Base-by-base conservation (phyloP, 129 eudicot genomes). In the Helichrysum umbraculigerum region DNA sequence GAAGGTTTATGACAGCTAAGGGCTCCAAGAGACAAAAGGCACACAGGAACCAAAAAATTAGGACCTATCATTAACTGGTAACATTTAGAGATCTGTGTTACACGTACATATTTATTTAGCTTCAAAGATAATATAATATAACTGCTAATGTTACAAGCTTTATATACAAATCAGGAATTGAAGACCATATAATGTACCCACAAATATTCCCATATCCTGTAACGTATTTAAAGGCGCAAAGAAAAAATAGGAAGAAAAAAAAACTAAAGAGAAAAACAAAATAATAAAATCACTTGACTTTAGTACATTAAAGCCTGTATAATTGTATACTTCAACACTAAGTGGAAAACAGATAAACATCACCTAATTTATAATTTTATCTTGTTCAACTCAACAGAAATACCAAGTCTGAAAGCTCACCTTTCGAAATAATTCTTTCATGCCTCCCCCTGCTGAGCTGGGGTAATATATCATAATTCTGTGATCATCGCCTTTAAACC, bases 401-500 rank as follows among this genome's bases (percentile, higher is more conserved):
- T 62, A 29, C 54, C 73, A 41, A 62, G 35, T 57, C 32, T 42
- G 69, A 75, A 50, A 5, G 70, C 87, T 78, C 79, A 95, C 99
- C 99, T 95, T 95, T 25, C 97, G 88, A 59, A 95, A 95, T 80
- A 95, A 76, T 80, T 89, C 99, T 78, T 95, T 95, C 97, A 95
- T 95, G 66, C 99, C 99, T 73, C 97, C 96, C 70, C 99, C 99
- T 58, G 96, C 99, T 58, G 99, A 78, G 77, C 97, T 95, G 16
- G 97, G 99, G 81, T 95, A 95, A 73, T 95, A 95, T 87, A 95
- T 95, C 97, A 91, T 95, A 75, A 91, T 95, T 54, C 97, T 84
- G 87, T 95, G 97, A 79, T 91, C 93, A 79, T 95, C 99, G 82
- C 89, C 99, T 91, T 70, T 79, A 83, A 32, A 54, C 50, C 66